phyloP scores from a whole-genome alignment of 345 rosid species.

The Arabidopsis thaliana region DNA sequence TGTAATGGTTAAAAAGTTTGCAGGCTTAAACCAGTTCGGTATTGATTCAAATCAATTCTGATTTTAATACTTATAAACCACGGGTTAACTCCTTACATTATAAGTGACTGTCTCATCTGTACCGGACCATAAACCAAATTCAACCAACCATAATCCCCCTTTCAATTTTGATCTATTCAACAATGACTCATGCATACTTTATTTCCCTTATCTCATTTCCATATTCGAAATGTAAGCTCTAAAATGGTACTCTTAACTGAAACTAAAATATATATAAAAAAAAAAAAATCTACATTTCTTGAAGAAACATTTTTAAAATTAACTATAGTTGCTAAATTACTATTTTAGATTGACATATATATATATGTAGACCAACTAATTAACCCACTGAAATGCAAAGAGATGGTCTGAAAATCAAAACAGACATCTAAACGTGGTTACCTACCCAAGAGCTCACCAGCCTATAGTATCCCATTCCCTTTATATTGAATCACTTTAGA shows the following conservation, averaged over 20 bases:
- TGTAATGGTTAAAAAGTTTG: neutral
- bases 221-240: no score
- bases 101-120: no score
- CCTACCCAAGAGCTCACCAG: neutral
- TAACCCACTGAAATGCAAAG: no score
- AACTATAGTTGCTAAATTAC: neutral
- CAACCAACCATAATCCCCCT: no score
- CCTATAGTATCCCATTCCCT: neutral
- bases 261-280: no score
- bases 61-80: neutral
- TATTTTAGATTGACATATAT: neutral
- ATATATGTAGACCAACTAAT: neutral
- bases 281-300: no score
- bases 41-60: conserved; percentile 6
- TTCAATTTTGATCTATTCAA: no score
- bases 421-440: neutral
- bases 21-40: neutral
- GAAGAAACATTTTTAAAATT: no score
- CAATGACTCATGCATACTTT: no score
- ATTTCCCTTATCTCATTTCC: no score
- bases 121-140: no score
- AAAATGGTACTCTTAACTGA: no score
- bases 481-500: neutral
- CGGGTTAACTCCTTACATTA: neutral
- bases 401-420: neutral